These are phyloP conservation scores for Trichocladium antarcticum DNA, from an alignment of 495 filamentous ascomycete species.

Conservation along the genomic window DNA sequence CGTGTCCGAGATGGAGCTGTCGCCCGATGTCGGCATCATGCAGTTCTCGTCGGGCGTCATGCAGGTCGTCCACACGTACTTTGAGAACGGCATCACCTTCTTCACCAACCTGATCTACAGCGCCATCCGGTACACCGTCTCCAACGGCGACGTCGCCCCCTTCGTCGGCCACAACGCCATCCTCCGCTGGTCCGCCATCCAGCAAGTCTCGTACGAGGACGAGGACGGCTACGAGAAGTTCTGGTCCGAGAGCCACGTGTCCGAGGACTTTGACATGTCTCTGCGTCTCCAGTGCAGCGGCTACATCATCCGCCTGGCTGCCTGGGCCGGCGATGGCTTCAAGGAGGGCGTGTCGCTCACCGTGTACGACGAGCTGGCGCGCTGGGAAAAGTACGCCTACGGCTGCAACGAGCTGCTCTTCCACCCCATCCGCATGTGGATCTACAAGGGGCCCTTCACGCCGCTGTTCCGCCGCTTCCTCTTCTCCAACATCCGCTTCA, in stretches of 20 bases:
- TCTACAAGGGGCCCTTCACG: slow-evolving; percentile 59
- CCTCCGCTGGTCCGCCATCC: slow-evolving; percentile 67
- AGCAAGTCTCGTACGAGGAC: slow-evolving; percentile 59
- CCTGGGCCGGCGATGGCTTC: slow-evolving; percentile 64
- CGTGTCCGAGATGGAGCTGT: slow-evolving; percentile 68
- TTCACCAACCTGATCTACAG: slow-evolving; percentile 78
- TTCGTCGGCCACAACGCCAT: slow-evolving; percentile 72
- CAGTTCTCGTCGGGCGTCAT: slow-evolving; percentile 75
- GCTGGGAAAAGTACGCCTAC: slow-evolving; percentile 82
- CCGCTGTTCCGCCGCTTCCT: slow-evolving; percentile 62
- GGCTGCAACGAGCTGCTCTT: slow-evolving; percentile 80
- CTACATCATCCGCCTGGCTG: slow-evolving; percentile 62
- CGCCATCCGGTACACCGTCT: slow-evolving; percentile 64
- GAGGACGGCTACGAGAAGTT: slow-evolving; percentile 65
- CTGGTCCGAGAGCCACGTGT: slow-evolving; percentile 75
- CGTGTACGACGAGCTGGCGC: slow-evolving; percentile 72
- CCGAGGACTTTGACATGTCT: slow-evolving; percentile 80
- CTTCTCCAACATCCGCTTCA: slow-evolving; percentile 60
- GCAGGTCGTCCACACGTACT: slow-evolving; percentile 65
- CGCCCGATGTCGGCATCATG: slow-evolving; percentile 69
- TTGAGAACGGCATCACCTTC: slow-evolving; percentile 70
- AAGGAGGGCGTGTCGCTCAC: slow-evolving; percentile 79
- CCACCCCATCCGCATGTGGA: slow-evolving; percentile 56
- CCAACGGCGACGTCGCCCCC: slow-evolving; percentile 75
- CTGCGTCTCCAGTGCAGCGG: slow-evolving; percentile 62